Percentiles rank a stretch among this genome's conserved stretches.
phyloP scores from a whole-genome alignment of 192 early-diverging fungal genomes.

The Coemansia sp. region DNA sequence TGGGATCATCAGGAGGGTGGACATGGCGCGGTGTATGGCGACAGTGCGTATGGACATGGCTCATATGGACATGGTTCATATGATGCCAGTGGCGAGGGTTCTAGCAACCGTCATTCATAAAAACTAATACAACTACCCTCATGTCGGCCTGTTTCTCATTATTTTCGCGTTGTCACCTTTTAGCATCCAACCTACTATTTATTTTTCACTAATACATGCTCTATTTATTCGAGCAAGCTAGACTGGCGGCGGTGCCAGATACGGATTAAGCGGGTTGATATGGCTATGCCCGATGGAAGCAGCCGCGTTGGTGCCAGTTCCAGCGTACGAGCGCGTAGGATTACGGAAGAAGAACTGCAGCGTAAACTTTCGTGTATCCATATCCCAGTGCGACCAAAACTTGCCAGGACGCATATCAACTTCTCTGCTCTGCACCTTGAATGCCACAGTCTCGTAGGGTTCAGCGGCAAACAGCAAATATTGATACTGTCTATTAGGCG shows the following conservation, averaged over 20 bases:
- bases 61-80: slow-evolving; percentile 16
- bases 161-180: neutral
- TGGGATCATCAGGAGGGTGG: slow-evolving; percentile 8
- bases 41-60: neutral
- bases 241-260: slow-evolving; percentile 7
- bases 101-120: neutral
- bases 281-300: neutral
- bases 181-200: neutral
- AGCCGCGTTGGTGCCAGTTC: slow-evolving; percentile 27
- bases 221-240: neutral
- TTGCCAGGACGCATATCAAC: slow-evolving; percentile 85
- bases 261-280: slow-evolving; percentile 38
- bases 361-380: slow-evolving; percentile 81
- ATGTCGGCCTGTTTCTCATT: neutral
- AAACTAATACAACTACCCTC: neutral
- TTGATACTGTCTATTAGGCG: slow-evolving; percentile 84
- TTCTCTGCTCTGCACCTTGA: slow-evolving; percentile 92
- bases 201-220: neutral
- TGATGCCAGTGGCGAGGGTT: slow-evolving; percentile 20
- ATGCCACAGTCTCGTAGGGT: slow-evolving; percentile 92
- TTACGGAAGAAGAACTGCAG: slow-evolving; percentile 85
- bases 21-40: slow-evolving; percentile 14
- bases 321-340: slow-evolving; percentile 15
- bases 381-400: slow-evolving; percentile 95
- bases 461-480: slow-evolving; percentile 95